phyloP scores from a whole-genome alignment of 108 stramenopile species.

The Skeletonema grethae region DNA sequence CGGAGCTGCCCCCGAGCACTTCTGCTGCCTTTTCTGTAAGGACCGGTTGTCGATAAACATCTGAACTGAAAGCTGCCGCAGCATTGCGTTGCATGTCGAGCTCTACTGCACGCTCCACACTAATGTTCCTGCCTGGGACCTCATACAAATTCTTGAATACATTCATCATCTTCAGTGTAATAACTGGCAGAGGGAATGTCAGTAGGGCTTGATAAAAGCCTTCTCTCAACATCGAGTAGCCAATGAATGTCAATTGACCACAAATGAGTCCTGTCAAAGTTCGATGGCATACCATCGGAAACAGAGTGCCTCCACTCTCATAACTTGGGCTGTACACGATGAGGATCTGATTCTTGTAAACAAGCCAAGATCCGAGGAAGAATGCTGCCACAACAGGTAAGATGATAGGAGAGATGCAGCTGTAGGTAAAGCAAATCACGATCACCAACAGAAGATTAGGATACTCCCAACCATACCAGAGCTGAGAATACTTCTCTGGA shows the following conservation, averaged over 20 bases:
- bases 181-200: constrained; percentile 55
- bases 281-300: constrained; percentile 62
- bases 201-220: constrained; percentile 50
- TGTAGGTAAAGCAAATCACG: constrained; percentile 82
- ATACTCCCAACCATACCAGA: constrained; percentile 86
- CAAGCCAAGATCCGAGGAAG: constrained; percentile 75
- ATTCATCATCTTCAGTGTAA: constrained; percentile 56
- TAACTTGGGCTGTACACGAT: constrained; percentile 69
- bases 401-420: constrained; percentile 82
- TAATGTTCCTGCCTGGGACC: constrained; percentile 38
- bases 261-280: constrained; percentile 56
- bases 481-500: constrained; percentile 19
- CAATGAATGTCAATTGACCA: constrained; percentile 56
- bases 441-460: constrained; percentile 83
- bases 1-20: background rate
- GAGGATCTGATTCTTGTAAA: constrained; percentile 91
- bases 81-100: constrained; percentile 42
- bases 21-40: constrained; percentile 50
- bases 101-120: constrained; percentile 55
- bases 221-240: constrained; percentile 45
- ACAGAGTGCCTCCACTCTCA: constrained; percentile 70
- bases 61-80: constrained; percentile 26
- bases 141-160: constrained; percentile 50
- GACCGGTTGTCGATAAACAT: constrained; percentile 80
- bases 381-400: constrained; percentile 78